Evolutionary conservation across 306 rosid genomes (phyloP).

Genomic region (Crotalaria pallida): DNA sequence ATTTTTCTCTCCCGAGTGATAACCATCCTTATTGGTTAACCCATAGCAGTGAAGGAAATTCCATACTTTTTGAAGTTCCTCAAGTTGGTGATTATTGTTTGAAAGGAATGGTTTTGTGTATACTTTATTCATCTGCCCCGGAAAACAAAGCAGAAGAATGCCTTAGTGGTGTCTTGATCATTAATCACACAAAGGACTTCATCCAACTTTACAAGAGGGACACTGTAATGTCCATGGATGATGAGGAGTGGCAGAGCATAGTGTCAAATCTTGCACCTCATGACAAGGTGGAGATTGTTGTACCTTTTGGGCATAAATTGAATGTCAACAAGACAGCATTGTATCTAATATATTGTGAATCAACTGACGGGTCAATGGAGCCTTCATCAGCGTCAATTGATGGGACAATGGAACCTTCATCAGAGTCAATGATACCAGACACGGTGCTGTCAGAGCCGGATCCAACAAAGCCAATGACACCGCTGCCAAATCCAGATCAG

Average conservation of each 20-base stretch:
- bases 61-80: constrained; percentile 4
- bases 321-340: not conserved
- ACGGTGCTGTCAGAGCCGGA: too few relatives aligned
- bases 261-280: not conserved
- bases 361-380: not conserved
- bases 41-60: not conserved
- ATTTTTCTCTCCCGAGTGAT: not conserved
- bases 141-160: not conserved
- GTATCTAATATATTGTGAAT: not conserved
- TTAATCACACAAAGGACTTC: constrained; percentile 4
- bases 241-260: constrained; percentile 18
- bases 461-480: too few relatives aligned
- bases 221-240: constrained; percentile 1
- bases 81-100: not conserved
- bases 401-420: too few relatives aligned
- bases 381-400: not conserved
- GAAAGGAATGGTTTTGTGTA: constrained; percentile 18
- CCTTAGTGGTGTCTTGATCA: not conserved
- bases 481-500: too few relatives aligned
- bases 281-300: constrained; percentile 15
- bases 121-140: not conserved
- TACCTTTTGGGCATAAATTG: not conserved
- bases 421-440: too few relatives aligned
- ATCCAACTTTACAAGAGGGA: constrained; percentile 9
- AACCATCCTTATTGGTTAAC: constrained; percentile 18